These are phyloP conservation scores for Coemansia javaensis DNA, from an alignment of 192 early-diverging fungal genomes.

Conservation along the genomic window DNA sequence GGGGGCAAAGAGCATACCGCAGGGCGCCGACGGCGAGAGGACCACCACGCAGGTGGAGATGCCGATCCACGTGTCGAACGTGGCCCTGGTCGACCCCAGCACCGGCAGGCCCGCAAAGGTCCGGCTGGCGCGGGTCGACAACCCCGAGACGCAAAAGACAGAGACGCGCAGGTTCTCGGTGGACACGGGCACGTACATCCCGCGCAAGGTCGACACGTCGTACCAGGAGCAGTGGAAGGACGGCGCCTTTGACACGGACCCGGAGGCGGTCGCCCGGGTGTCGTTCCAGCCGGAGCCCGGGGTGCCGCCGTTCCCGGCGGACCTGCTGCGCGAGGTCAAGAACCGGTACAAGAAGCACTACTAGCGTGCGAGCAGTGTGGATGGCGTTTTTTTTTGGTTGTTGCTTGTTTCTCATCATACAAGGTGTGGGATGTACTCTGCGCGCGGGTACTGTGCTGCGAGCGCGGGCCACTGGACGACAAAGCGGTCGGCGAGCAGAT, in stretches of 20 bases:
- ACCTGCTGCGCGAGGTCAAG: conserved; percentile 40
- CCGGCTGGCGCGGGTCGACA: conserved; percentile 2
- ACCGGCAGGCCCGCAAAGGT: conserved; percentile 38
- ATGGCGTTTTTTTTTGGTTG: background rate
- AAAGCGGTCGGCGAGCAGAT: conserved; percentile 76
- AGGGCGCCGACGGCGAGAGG: conserved; percentile 55
- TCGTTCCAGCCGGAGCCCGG: conserved; percentile 36
- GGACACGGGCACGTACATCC: conserved; percentile 28
- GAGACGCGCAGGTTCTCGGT: conserved; percentile 33
- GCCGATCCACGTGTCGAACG: conserved; percentile 66
- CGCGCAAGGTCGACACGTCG: conserved; percentile 19
- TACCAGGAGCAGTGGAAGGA: conserved; percentile 44
- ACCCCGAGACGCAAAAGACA: conserved; percentile 19
- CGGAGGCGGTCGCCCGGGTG: conserved; percentile 22
- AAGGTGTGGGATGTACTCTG: conserved; percentile 60
- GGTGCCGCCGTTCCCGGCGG: conserved; percentile 39
- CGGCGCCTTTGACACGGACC: conserved; percentile 24
- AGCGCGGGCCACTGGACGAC: conserved; percentile 87
- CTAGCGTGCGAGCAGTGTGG: conserved; percentile 2
- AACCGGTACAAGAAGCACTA: conserved; percentile 42
- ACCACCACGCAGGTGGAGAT: conserved; percentile 59
- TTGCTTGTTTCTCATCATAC: conserved; percentile 43
- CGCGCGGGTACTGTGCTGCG: conserved; percentile 50
- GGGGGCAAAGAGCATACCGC: conserved; percentile 55
- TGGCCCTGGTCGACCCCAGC: conserved; percentile 67